These are phyloP conservation scores for Microstegium vimineum DNA, from an alignment of 176 grass and related monocot genomes.

Conservation along the genomic window DNA sequence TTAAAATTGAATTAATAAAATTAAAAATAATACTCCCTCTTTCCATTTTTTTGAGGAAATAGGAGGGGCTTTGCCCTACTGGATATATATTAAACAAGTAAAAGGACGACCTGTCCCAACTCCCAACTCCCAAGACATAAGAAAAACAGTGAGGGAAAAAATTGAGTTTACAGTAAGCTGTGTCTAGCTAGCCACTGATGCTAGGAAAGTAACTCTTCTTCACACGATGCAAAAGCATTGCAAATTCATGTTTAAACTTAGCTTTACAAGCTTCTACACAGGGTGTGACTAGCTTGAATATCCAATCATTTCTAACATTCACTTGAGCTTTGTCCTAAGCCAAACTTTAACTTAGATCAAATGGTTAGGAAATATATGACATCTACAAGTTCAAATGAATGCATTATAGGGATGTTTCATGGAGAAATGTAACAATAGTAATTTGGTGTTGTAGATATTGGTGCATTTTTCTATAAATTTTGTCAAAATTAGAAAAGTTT, in stretches of 20 bases:
- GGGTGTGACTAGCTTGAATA: neutral
- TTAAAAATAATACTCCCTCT: neutral
- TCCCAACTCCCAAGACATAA: too few relatives aligned
- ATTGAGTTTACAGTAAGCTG: neutral
- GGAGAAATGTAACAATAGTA: neutral
- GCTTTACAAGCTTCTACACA: neutral
- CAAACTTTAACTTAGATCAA: neutral
- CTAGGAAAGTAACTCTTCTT: neutral
- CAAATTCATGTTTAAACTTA: neutral
- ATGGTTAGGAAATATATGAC: neutral
- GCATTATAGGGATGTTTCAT: neutral
- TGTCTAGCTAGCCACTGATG: neutral
- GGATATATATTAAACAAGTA: neutral
- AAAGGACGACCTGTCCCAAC: neutral
- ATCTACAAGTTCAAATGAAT: neutral
- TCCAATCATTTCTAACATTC: neutral
- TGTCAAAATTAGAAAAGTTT: neutral
- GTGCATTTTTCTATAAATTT: neutral
- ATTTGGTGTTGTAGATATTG: neutral
- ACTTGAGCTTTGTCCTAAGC: neutral
- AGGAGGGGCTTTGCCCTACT: neutral
- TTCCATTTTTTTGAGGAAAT: neutral
- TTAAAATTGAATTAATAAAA: neutral
- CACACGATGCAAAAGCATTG: neutral
- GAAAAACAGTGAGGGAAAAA: neutral